phyloP scores from a whole-genome alignment of 129 eudicot species.

The Chrysanthemum makinoi region DNA sequence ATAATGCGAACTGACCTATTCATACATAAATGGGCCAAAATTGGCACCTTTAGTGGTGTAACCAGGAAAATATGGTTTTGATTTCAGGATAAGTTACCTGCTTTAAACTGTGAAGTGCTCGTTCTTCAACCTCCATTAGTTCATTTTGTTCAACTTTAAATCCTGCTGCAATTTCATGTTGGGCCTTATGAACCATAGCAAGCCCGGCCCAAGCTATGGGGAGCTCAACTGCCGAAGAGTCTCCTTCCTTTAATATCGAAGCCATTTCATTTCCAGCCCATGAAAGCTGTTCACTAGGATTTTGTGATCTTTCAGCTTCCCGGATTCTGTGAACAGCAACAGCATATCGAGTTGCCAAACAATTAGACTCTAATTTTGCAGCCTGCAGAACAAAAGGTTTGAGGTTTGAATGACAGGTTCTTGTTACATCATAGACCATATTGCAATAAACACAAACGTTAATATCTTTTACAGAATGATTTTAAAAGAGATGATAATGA shows the following conservation, averaged over 20 bases:
- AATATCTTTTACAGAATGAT: constrained; percentile 6
- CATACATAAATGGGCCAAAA: not conserved
- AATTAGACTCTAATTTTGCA: constrained; percentile 93
- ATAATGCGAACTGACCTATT: not conserved
- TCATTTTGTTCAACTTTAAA: constrained; percentile 77
- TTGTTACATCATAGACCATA: too few relatives aligned
- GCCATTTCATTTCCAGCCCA: constrained; percentile 99
- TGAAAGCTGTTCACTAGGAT: constrained; percentile 87
- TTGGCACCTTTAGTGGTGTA: not conserved
- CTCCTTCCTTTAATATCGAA: constrained; percentile 84
- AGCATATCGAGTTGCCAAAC: constrained; percentile 88
- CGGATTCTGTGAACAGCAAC: constrained; percentile 88
- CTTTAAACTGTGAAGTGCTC: constrained; percentile 68
- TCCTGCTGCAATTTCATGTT: constrained; percentile 89
- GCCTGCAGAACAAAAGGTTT: constrained; percentile 43
- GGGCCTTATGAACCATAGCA: constrained; percentile 92
- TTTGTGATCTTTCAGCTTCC: constrained; percentile 94
- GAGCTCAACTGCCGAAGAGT: constrained; percentile 60
- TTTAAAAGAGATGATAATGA: constrained; percentile 24
- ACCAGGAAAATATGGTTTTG: not conserved
- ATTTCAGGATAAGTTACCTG: constrained; percentile 46
- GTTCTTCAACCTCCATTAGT: constrained; percentile 73
- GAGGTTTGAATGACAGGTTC: too few relatives aligned
- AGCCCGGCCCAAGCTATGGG: constrained; percentile 95
- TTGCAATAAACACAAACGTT: not conserved